Conservation (phyloP, 192 early-diverging fungal species). For the Pilaira anomala region DNA sequence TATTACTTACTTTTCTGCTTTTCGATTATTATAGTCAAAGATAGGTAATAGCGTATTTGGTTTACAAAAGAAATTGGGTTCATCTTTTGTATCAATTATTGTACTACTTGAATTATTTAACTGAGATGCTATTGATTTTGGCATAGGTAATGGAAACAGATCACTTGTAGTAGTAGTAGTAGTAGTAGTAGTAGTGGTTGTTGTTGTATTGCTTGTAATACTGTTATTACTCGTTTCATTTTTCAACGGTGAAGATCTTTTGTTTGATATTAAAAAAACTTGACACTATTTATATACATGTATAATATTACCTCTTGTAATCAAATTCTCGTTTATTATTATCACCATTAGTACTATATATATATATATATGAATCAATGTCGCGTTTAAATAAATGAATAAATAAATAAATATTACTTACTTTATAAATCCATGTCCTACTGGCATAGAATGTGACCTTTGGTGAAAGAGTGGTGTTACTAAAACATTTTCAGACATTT, state of each 20-base stretch:
- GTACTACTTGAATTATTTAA: not conserved
- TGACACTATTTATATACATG: not conserved
- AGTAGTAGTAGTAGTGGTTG: not conserved
- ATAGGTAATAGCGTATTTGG: not conserved
- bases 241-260: conserved; percentile 2
- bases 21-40: not conserved
- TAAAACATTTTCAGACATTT: conserved; percentile 11
- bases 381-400: not conserved
- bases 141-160: not conserved
- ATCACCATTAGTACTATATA: not conserved
- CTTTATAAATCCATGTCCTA: conserved; percentile 13
- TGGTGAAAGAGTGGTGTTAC: conserved; percentile 15
- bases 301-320: conserved; percentile 6
- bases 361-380: too few relatives aligned
- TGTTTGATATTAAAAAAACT: not conserved
- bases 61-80: conserved; percentile 9
- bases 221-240: not conserved
- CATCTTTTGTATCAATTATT: conserved; percentile 7
- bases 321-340: conserved; percentile 1
- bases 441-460: conserved; percentile 14
- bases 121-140: conserved; percentile 6
- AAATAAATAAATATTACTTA: conserved; percentile 4
- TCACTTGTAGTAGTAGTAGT: conserved; percentile 1
- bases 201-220: not conserved
- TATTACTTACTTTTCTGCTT: not conserved